A percentile compares a stretch with the other conserved stretches of the same genome.
These are phyloP conservation scores for Nemania sp. DNA, from an alignment of 2,329 filamentous ascomycete genomes.

Conservation along the genomic window DNA sequence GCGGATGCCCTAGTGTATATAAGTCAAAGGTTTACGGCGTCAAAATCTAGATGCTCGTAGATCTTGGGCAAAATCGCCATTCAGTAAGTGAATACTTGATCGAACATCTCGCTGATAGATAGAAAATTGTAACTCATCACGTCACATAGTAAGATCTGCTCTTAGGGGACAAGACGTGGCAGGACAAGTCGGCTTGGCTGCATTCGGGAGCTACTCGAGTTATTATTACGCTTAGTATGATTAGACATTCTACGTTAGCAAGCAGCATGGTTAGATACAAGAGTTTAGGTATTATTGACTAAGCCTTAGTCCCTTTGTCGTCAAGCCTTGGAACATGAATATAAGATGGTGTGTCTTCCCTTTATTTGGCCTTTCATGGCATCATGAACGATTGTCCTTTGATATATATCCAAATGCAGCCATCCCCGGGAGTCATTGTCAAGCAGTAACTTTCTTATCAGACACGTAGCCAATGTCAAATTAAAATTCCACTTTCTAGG, in stretches of 20 bases:
- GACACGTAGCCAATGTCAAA: background rate
- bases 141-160: too few species aligned
- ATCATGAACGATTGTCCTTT: slow-evolving; percentile 3
- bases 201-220: too few species aligned
- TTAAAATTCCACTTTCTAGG: background rate
- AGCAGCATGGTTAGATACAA: background rate
- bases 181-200: too few species aligned
- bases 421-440: slow-evolving; percentile 18
- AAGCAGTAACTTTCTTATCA: background rate
- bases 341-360: background rate
- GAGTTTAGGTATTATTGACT: background rate
- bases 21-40: too few species aligned
- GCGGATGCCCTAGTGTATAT: too few species aligned
- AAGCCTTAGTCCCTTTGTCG: slow-evolving; percentile 1
- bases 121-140: too few species aligned
- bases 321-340: background rate
- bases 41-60: too few species aligned
- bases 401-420: slow-evolving; percentile 33
- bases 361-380: slow-evolving; percentile 10
- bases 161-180: too few species aligned
- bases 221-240: too few species aligned
- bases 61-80: too few species aligned
- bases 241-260: background rate
- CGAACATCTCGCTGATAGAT: too few species aligned
- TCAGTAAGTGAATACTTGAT: too few species aligned